Conservation (phyloP, 2,329 filamentous ascomycete species). For the Penicillium paneum region DNA sequence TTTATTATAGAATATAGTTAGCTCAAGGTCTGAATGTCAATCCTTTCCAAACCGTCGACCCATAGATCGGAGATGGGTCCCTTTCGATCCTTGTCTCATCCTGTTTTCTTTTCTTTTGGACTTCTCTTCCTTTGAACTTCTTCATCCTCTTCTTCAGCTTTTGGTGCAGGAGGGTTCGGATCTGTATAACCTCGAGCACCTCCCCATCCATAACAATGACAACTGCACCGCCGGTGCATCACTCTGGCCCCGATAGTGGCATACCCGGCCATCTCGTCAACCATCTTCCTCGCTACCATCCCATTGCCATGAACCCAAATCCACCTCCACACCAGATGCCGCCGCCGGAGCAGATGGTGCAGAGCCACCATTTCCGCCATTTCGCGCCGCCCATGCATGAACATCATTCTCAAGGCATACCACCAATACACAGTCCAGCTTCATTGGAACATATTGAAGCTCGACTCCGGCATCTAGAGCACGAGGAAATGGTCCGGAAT, state of each 20-base stretch:
- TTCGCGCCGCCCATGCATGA: constrained; percentile 33
- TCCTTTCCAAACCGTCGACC: constrained; percentile 24
- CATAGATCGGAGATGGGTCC: constrained; percentile 27
- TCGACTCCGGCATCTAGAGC: constrained; percentile 39
- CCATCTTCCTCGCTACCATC: constrained; percentile 39
- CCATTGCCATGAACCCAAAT: constrained; percentile 42
- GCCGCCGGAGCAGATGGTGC: constrained; percentile 32
- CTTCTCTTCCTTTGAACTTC: not conserved
- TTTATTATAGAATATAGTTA: constrained; percentile 17
- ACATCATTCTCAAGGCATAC: constrained; percentile 22
- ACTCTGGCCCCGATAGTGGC: constrained; percentile 32
- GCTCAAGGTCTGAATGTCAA: constrained; percentile 23
- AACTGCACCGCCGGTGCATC: constrained; percentile 36
- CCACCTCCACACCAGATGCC: constrained; percentile 33
- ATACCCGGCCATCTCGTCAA: constrained; percentile 31
- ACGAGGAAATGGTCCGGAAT: constrained; percentile 40
- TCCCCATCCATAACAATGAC: constrained; percentile 31
- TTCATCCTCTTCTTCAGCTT: constrained; percentile 3
- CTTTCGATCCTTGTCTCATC: constrained; percentile 19
- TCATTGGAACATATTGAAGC: constrained; percentile 40
- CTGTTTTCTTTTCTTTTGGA: constrained; percentile 12
- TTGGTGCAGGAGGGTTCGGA: not conserved
- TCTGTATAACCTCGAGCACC: not conserved
- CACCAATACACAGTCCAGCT: constrained; percentile 22
- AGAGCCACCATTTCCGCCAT: constrained; percentile 33